Evolutionary conservation across 1,284 basidiomycete species (phyloP).

Genomic region (Cryptococcus jaspeensis): DNA sequence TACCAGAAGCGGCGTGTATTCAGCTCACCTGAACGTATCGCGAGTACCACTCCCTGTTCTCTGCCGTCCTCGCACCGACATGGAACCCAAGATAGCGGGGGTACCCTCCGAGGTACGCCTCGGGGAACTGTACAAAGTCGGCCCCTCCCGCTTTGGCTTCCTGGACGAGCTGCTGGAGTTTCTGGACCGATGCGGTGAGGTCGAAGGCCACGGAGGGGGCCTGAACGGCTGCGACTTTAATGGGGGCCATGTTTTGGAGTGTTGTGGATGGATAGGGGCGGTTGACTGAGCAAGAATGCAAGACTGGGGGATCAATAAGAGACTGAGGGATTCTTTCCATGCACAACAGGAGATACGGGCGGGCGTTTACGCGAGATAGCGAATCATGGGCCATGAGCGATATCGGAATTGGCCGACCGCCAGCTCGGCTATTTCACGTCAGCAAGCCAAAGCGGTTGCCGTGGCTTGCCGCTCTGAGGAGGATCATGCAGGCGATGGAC

Average conservation of each 20-base stretch:
- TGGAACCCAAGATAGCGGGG: conserved; percentile 42
- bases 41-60: conserved; percentile 36
- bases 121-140: conserved; percentile 67
- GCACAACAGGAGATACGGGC: too few species aligned
- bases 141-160: conserved; percentile 59
- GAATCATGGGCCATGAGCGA: too few species aligned
- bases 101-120: conserved; percentile 59
- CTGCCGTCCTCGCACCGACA: conserved; percentile 30
- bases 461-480: too few species aligned
- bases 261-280: not conserved
- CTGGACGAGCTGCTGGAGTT: conserved; percentile 58
- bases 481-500: too few species aligned
- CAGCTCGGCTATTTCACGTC: too few species aligned
- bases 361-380: too few species aligned
- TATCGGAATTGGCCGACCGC: too few species aligned
- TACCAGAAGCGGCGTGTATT: too few species aligned
- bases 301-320: too few species aligned
- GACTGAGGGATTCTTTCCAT: too few species aligned
- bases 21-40: conserved; percentile 53
- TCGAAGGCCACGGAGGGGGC: conserved; percentile 55
- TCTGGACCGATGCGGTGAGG: conserved; percentile 59
- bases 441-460: too few species aligned
- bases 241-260: conserved; percentile 1
- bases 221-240: conserved; percentile 36
- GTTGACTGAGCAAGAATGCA: too few species aligned